Evolutionary conservation across 2,329 filamentous ascomycete genomes (phyloP), one percentile per base, ranked within the genome.

Genomic region (Calonectria fujianensis): DNA sequence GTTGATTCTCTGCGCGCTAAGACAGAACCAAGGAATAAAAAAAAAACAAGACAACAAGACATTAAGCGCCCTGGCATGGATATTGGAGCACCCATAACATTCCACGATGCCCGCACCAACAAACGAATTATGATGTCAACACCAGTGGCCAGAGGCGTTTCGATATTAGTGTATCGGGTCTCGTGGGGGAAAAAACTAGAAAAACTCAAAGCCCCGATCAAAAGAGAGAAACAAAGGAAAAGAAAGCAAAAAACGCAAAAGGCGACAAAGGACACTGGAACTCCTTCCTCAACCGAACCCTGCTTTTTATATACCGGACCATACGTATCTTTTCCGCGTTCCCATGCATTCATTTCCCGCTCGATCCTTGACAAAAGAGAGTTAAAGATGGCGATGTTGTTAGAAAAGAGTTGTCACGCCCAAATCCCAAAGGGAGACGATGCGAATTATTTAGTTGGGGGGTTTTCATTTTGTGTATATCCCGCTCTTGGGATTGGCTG

Each of bases 251-350:
- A 37, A 37, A 32, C 10, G 10, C 5, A 32, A 52, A 54, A 54
- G 13, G 16, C 27, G 10, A 32, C 4, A 37, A 24, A 39, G 32
- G 13, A 57, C 41, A 45, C 41, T 51, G 13, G 13, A 50, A 50
- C 52, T 57, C 67, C 39, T 29, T 52, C 39, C 20, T 54, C 50
- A 66, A 66, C 35, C 52, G 20, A 61, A 39, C 63, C 70, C 31
- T 41, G 41, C 50, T 68, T 69, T 73, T 73, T 69, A 32, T 70
- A 69, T 32, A 66, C 66, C 71, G 32, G 32, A 64, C 71, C 59
- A 69, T 35, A 70, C 31, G 37, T 48, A 35, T 37, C 66, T 64
- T 65, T 65, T 50, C 61, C 57, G 32, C 50, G 31, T 54, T 65
- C 37, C 32, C 27, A 70, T 73, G 41, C 59, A 52, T 73, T 45